Conservation (phyloP, 2,329 filamentous ascomycete species). For the Plectosphaerella sp. region DNA sequence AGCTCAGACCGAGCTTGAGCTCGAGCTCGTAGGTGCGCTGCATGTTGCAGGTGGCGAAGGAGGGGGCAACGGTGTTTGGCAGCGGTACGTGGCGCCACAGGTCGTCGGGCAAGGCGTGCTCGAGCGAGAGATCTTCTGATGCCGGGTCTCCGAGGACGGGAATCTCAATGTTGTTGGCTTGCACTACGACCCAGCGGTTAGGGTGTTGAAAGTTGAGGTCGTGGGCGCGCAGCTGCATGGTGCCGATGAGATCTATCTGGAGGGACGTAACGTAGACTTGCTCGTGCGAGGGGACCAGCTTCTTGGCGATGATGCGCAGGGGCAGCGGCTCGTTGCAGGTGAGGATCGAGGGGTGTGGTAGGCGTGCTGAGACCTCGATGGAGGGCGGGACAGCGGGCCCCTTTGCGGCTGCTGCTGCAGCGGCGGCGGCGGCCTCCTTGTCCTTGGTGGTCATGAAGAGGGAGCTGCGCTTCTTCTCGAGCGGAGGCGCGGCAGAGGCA, state of each 20-base stretch:
- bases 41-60: constrained; percentile 86
- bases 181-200: constrained; percentile 71
- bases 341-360: constrained; percentile 83
- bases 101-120: constrained; percentile 63
- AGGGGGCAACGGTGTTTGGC: constrained; percentile 82
- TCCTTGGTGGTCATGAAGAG: constrained; percentile 47
- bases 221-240: constrained; percentile 75
- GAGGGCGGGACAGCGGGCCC: constrained; percentile 52
- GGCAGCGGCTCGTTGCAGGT: constrained; percentile 87
- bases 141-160: constrained; percentile 56
- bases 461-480: constrained; percentile 48
- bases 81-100: constrained; percentile 70
- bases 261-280: constrained; percentile 72
- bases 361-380: constrained; percentile 70
- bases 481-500: constrained; percentile 9
- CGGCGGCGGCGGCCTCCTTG: constrained; percentile 15
- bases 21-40: constrained; percentile 79
- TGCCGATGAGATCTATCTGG: constrained; percentile 76
- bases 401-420: constrained; percentile 14
- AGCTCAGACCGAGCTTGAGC: constrained; percentile 71
- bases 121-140: constrained; percentile 55
- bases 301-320: constrained; percentile 74
- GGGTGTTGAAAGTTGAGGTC: constrained; percentile 67
- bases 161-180: constrained; percentile 66
- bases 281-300: constrained; percentile 64